Evolutionary conservation across 352 stramenopile genomes (phyloP), one percentile per base, ranked within the genome.

Genomic region (Phytophthora melonis): DNA sequence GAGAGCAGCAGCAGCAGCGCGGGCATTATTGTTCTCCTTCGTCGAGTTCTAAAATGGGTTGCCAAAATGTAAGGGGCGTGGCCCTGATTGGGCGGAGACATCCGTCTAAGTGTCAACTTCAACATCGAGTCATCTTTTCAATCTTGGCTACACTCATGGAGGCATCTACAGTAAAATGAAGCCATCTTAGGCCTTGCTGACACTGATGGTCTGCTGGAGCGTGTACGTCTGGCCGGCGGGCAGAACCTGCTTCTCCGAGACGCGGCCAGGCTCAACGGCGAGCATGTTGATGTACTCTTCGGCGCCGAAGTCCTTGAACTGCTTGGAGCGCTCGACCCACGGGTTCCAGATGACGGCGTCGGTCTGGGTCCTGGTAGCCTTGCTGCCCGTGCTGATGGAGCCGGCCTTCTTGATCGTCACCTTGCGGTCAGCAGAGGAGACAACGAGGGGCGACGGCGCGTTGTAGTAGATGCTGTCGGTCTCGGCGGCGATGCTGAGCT

Each of bases 271-370:
- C 77, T 99, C 96, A 47, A 99, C 88, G 77, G 96, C 98, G 63
- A 99, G 85, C 95, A 99, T 99, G 58, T 91, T 84, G 32, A 92
- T 72, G 80, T 98, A 98, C 77, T 98, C 93, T 36, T 99, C 96
- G 58, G 97, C 89, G 39, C 85, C 91, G 82, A 99, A 99, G 81
- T 99, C 96, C 56, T 77, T 78, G 85, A 99, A 97, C 16, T 71
- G 82, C 73, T 94, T 92, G 39, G 96, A 89, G 65, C 98, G 98
- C 47, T 95, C 87, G 54, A 92, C 85, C 79, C 94, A 95, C 45
- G 96, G 97, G 90, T 98, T 98, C 94, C 93, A 98, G 19, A 98
- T 83, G 13, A 98, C 94, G 16, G 76, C 84, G 72, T 98, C 93
- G 41, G 75, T 90, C 23, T 53, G 13, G 41, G 41, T 75, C 60